Base-by-base conservation (phyloP, 164 flowering plant species). In the Aristolochia californica region DNA sequence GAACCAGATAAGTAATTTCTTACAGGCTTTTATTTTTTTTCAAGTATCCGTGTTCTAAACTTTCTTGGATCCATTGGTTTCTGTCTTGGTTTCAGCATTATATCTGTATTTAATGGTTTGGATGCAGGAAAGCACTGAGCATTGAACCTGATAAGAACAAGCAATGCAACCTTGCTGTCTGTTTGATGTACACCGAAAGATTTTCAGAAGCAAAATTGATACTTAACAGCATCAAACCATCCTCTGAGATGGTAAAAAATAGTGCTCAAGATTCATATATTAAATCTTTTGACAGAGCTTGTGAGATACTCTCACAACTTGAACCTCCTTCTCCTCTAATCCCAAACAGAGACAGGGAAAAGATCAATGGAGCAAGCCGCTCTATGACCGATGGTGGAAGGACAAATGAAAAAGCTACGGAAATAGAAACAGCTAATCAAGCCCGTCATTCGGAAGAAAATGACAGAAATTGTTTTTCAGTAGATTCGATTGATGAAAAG, bases 131-230 rank as follows among this genome's bases (percentile, higher is more conserved):
- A 80, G 87, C 95, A 50, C 66, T 88, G 8, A 73, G 71, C 23
- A 54, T 88, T 53, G 97, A 80, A 59, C 64, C 74, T 13, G 98
- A 91, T 62, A 81, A 70, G 76, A 91, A 91, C 75, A 91, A 79
- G 77, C 75, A 83, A 66, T 88, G 97, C 83, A 91, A 91, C 67
- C 71, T 91, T 34, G 93, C 94, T 13, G 61, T 84, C 63, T 91
- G 97, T 70, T 76, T 89, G 84, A 77, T 91, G 82, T 71, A 78
- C 48, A 74, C 67, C 73, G 75, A 82, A 64, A 65, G 69, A 45
- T 68, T 82, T 40, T 20, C 64, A 25, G 95, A 91, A 77, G 95
- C 97, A 14, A 88, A 70, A 54, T 66, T 70, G 58, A 70, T 88
- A 48, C 80, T 91, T 17, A 68, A 74, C 18, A 50, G 66, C 16